Evolutionary conservation across 1,284 basidiomycete genomes (phyloP).

Genomic region (Ganoderma leucocontextum): DNA sequence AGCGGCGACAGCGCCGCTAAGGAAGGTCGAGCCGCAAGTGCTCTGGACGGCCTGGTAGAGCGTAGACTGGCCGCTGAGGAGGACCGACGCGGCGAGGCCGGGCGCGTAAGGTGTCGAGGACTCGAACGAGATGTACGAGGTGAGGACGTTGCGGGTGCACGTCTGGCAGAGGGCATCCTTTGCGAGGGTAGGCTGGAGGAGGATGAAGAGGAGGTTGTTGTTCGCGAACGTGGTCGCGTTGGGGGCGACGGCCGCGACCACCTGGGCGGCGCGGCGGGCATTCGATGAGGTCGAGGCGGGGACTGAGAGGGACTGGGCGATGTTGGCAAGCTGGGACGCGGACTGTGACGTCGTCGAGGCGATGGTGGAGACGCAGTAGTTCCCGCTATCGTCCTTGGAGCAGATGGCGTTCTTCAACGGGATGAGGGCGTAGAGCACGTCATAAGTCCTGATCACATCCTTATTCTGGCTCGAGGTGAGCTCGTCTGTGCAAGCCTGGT

Average conservation of each 20-base stretch:
- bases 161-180: constrained; percentile 73
- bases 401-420: constrained; percentile 79
- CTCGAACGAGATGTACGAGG: constrained; percentile 81
- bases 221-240: constrained; percentile 71
- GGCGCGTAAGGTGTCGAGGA: constrained; percentile 74
- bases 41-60: constrained; percentile 70
- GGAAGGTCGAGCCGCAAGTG: constrained; percentile 71
- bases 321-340: constrained; percentile 32
- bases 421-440: constrained; percentile 75
- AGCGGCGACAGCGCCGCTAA: constrained; percentile 68
- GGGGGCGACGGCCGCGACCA: constrained; percentile 54
- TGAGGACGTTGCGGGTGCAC: constrained; percentile 82
- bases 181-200: constrained; percentile 65
- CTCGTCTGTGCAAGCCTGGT: constrained; percentile 73
- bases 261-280: constrained; percentile 36
- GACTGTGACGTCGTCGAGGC: constrained; percentile 32
- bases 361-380: constrained; percentile 64
- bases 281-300: constrained; percentile 17
- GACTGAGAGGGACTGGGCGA: constrained; percentile 32
- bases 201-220: constrained; percentile 82
- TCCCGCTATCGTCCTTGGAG: constrained; percentile 71
- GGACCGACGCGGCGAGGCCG: constrained; percentile 68
- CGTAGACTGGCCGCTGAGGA: constrained; percentile 70
- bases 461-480: constrained; percentile 59
- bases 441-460: constrained; percentile 73